Conservation (phyloP, 2,329 filamentous ascomycete species). For the Phaeomoniella chlamydospora region DNA sequence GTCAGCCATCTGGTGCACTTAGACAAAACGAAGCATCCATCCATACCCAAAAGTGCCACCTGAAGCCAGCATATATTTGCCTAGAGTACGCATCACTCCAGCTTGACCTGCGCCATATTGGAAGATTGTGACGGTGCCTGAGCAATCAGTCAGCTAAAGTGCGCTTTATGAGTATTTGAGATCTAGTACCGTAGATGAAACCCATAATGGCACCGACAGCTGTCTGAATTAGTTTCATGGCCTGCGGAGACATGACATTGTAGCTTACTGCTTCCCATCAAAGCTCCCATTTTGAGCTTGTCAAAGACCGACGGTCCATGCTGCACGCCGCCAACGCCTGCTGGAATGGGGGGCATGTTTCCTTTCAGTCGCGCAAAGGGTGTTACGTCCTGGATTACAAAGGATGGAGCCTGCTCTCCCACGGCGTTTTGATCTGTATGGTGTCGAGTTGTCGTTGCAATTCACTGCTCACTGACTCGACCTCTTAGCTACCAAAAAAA, state of each 20-base stretch:
- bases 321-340: slow-evolving; percentile 28
- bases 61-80: slow-evolving; percentile 93
- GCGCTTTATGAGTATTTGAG: not conserved
- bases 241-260: slow-evolving; percentile 2
- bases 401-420: too few species aligned
- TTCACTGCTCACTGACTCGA: too few species aligned
- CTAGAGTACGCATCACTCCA: slow-evolving; percentile 83
- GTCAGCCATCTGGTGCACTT: slow-evolving; percentile 4
- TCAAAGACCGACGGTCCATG: slow-evolving; percentile 54
- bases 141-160: slow-evolving; percentile 11
- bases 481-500: too few species aligned
- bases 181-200: slow-evolving; percentile 76
- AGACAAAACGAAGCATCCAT: slow-evolving; percentile 1
- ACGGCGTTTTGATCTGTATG: too few species aligned
- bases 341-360: slow-evolving; percentile 42
- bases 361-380: too few species aligned
- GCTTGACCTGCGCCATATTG: slow-evolving; percentile 86
- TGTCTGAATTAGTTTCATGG: slow-evolving; percentile 24
- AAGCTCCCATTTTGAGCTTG: slow-evolving; percentile 88
- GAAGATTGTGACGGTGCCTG: slow-evolving; percentile 87
- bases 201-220: slow-evolving; percentile 93
- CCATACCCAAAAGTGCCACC: slow-evolving; percentile 88
- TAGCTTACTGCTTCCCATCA: slow-evolving; percentile 93
- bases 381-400: too few species aligned
- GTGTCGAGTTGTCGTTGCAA: too few species aligned